Base-by-base conservation (phyloP, 2,329 filamentous ascomycete species). In the Zymoseptoria ardabiliae region DNA sequence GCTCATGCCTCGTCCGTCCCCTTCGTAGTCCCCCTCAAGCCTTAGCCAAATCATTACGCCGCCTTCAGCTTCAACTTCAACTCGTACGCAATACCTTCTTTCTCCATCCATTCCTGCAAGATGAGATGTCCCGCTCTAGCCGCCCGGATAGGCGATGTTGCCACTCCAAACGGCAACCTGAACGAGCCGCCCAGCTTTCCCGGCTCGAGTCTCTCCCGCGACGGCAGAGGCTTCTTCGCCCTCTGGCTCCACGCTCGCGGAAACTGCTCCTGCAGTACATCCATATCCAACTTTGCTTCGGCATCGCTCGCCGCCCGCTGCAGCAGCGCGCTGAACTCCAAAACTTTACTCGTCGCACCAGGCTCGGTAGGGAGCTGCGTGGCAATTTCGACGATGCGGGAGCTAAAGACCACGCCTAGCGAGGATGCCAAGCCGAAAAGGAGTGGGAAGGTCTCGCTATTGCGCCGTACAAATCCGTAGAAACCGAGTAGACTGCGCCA, bases 51-150 rank as follows among this genome's bases (percentile, higher is more conserved):
- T 17, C 35, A 45, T 45, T n/a, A 45, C 13, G n/a, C 35, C 35
- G 35, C 2, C 35, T 49, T 49, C 25, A 69, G 58, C 63, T 67
- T 68, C n/a, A 71, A 59, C 58, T 66, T 63, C 62, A 68, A 25
- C 19, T 55, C 58, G 55, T 69, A 71, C 20, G 58, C 61, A 11
- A 69, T 13, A 28, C 59, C 57, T 21, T 67, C 61, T 57, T 57
- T 61, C 45, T 59, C 61, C 53, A 75, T 72, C 71, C 77, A 79
- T 65, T 80, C 78, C 21, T 63, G 61, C 19, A 79, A 62, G 54
- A 79, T 73, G 53, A 69, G 67, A 20, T 76, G 63, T 0, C 75
- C 78, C 45, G 78, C 77, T 0, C 77, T 66, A 1, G 78, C 76
- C 1, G 76, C 77, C 55, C 75, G 71, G n/a, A 78, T 66, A 0